Base-by-base conservation (phyloP, 1,284 basidiomycete genomes). In the Fistulinella staudtii region DNA sequence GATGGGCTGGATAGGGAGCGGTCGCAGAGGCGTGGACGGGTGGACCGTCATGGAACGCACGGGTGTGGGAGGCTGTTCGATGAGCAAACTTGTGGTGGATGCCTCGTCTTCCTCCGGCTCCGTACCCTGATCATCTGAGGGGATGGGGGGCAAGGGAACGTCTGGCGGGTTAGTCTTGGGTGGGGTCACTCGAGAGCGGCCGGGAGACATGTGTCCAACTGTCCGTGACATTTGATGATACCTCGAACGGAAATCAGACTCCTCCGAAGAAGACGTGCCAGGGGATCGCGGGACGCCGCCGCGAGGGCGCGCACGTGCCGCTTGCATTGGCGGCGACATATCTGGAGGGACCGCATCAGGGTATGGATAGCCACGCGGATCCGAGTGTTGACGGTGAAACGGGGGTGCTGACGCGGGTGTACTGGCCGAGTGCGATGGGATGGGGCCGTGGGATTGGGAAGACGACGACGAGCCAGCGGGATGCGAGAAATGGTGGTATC, bases 91-190 rank as follows among this genome's bases (percentile, higher is more conserved):
- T 27, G 24, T 15, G 17, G 23, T 36, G 18, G 17, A 15, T 1
- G 6, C 8, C 7, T 5, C 6, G 13, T 4, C 17, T n/a, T n/a
- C n/a, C 20, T 42, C 34, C 9, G 14, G 39, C 2, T 36, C 23
- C 23, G 21, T 2, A 5, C 22, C 33, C 14, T 39, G 49, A 20
- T 41, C 45, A 28, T 24, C 29, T 25, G 47, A 40, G 1, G 57
- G 62, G 22, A 60, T 38, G 3, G 62, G 50, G 0, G 59, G 62
- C 25, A 63, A 42, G 18, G 59, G 52, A 3, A 41, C 15, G 5
- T 46, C 50, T 5, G 59, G 56, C 28, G 56, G 57, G 30, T 17
- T 13, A 10, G 41, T 35, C n/a, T 2, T 46, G n/a, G 60, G 56
- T 14, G 46, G 46, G 4, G 53, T 47, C 17, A 46, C 38, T 31